Percentiles rank a stretch among this genome's conserved stretches.
phyloP scores from a whole-genome alignment of 176 grass and related monocot genomes.

The Alloteropsis semialata region DNA sequence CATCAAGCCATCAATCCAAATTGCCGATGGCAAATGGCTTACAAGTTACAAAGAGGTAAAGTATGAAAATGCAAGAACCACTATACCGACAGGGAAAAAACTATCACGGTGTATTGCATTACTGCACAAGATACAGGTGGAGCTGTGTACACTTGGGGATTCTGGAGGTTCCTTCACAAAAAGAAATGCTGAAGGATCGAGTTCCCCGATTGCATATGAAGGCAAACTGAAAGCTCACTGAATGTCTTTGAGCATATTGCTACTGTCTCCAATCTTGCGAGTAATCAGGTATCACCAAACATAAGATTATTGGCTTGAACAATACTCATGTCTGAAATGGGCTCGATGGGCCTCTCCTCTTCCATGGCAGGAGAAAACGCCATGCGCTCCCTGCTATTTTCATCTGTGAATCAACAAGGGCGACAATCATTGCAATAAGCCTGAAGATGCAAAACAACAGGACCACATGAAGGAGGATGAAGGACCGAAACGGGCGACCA shows the following conservation, averaged over 20 bases:
- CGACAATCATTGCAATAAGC: background rate
- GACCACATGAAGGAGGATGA: no score
- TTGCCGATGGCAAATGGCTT: no score
- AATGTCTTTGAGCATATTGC: no score
- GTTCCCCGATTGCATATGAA: background rate
- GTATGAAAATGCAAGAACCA: background rate
- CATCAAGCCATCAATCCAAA: no score
- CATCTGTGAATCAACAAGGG: background rate
- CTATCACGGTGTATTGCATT: background rate
- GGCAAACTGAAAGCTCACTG: background rate
- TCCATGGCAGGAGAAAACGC: background rate
- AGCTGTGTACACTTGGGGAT: background rate
- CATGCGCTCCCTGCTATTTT: conserved; percentile 13
- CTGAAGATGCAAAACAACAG: background rate
- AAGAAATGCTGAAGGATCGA: no score
- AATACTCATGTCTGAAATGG: conserved; percentile 42
- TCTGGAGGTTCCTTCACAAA: no score
- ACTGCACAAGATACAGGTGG: background rate
- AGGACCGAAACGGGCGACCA: no score
- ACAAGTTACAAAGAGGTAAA: background rate
- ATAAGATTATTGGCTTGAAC: conserved; percentile 41
- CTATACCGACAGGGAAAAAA: background rate
- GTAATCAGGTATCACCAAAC: conserved; percentile 31
- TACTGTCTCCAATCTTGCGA: background rate
- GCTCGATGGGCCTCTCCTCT: conserved; percentile 35